Percentiles rank a stretch among this genome's conserved stretches.
Evolutionary conservation across 2,329 filamentous ascomycete species (phyloP).

Genomic region (Aspergillus brunneoviolaceus): DNA sequence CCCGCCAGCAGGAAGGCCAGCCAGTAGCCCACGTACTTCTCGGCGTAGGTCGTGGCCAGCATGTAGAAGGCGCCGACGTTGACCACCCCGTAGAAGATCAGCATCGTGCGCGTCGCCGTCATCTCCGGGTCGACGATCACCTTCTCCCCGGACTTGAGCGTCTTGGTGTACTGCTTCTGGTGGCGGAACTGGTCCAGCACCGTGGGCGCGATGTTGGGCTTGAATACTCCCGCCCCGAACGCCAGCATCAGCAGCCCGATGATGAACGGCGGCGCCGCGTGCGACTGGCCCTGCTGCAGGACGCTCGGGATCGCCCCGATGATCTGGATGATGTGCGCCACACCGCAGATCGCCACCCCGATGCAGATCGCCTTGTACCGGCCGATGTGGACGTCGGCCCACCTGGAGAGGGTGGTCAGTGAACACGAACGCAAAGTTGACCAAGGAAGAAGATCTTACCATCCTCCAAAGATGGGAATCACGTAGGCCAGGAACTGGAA

Average conservation of each 20-base stretch:
- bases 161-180: slow-evolving; percentile 41
- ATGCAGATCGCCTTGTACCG: slow-evolving; percentile 37
- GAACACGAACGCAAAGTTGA: neutral
- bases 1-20: slow-evolving; percentile 33
- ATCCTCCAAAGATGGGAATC: slow-evolving; percentile 51
- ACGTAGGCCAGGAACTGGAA: slow-evolving; percentile 55
- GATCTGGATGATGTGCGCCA: slow-evolving; percentile 35
- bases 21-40: slow-evolving; percentile 45
- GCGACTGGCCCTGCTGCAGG: slow-evolving; percentile 31
- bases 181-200: slow-evolving; percentile 47
- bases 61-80: slow-evolving; percentile 37
- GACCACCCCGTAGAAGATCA: slow-evolving; percentile 37
- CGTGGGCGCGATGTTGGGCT: slow-evolving; percentile 45
- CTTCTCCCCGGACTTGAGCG: slow-evolving; percentile 46
- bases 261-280: slow-evolving; percentile 40
- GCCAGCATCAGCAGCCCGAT: slow-evolving; percentile 41
- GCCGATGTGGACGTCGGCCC: slow-evolving; percentile 27
- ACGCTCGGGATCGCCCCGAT: slow-evolving; percentile 44
- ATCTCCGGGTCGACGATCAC: slow-evolving; percentile 50
- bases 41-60: slow-evolving; percentile 43
- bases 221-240: slow-evolving; percentile 41
- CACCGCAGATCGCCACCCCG: slow-evolving; percentile 41
- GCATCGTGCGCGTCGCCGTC: slow-evolving; percentile 40
- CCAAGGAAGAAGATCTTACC: slow-evolving; percentile 6
- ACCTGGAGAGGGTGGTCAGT: slow-evolving; percentile 9